Conservation (phyloP, 2,329 filamentous ascomycete species). For the Arthroderma sp. region DNA sequence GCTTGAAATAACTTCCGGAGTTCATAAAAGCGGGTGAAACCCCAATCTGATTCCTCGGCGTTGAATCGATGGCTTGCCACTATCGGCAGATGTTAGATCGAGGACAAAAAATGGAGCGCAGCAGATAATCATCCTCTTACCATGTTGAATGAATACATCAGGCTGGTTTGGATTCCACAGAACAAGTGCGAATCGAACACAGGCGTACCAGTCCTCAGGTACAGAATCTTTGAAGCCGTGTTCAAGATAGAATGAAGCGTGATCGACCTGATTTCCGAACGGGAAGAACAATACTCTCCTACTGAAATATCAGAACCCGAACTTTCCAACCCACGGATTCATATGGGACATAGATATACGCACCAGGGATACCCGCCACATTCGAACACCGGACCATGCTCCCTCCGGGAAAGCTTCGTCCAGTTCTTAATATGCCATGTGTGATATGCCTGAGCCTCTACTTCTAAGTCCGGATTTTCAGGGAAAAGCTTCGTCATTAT, state of each 20-base stretch:
- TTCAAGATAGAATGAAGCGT: constrained; percentile 89
- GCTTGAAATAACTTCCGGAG: constrained; percentile 70
- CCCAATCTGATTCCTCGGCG: constrained; percentile 93
- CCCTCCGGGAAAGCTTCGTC: constrained; percentile 60
- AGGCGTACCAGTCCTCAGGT: constrained; percentile 90
- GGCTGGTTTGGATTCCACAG: constrained; percentile 91
- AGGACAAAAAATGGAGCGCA: not conserved
- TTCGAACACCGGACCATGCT: constrained; percentile 78
- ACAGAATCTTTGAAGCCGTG: constrained; percentile 70
- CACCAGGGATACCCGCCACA: constrained; percentile 81
- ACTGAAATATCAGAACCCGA: constrained; percentile 15
- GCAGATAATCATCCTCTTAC: constrained; percentile 30
- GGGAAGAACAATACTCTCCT: constrained; percentile 95
- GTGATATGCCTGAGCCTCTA: constrained; percentile 58
- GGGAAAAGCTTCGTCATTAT: constrained; percentile 73
- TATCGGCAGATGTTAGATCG: constrained; percentile 14
- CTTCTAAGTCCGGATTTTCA: constrained; percentile 65
- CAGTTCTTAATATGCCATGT: constrained; percentile 86
- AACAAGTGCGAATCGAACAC: constrained; percentile 87
- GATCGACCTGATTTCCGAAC: constrained; percentile 85
- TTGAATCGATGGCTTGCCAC: constrained; percentile 91
- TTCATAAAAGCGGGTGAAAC: constrained; percentile 93
- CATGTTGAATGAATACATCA: constrained; percentile 61
- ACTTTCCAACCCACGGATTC: not conserved
- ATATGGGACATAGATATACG: constrained; percentile 17